Evolutionary conservation across 768 basidiomycete genomes (phyloP), one percentile per base, ranked within the genome.

Genomic region (Suillus alpinus): DNA sequence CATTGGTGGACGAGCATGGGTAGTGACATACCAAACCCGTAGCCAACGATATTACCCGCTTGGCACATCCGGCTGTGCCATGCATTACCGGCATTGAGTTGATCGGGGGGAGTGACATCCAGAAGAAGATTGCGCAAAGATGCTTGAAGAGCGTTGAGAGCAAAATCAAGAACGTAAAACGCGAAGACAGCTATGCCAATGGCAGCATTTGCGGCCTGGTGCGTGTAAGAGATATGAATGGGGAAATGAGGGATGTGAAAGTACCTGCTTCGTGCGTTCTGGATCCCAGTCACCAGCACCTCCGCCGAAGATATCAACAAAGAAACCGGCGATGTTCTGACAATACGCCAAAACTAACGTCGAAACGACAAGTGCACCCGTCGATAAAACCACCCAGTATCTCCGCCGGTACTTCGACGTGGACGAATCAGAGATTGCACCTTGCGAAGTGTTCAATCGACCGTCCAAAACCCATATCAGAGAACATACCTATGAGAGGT

Each of bases 21-120:
- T 41, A 59, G 34, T 18, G 41, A 65, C 83, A 60, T 69, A 91
- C 93, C 95, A 70, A 96, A 90, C 1, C 92, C 92, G 76, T 88
- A 98, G 9, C 97, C 97, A 64, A 98, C 73, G 53, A 98, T 96
- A 70, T 97, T 98, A 23, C 95, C 97, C n/a, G 94, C 87, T 70
- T 98, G 94, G 47, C 87, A 89, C 91, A 98, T 97, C 63, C 94
- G 82, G 50, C 95, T 91, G 63, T 98, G 95, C 95, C 96, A 99
- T 37, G 97, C 97, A 76, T 98, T 99, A 4, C 90, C 94, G n/a
- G 87, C 83, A 59, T 89, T 94, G 13, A 98, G 84, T 72, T 98
- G 96, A 63, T 88, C 84, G 14, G 92, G 84, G 6, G 97, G 95
- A 0, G 93, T 86, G 56, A 96, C 77, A 71, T 99, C 97, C 61